These are phyloP conservation scores for Backusella sp. DNA, from an alignment of 192 early-diverging fungal species.

Conservation along the genomic window DNA sequence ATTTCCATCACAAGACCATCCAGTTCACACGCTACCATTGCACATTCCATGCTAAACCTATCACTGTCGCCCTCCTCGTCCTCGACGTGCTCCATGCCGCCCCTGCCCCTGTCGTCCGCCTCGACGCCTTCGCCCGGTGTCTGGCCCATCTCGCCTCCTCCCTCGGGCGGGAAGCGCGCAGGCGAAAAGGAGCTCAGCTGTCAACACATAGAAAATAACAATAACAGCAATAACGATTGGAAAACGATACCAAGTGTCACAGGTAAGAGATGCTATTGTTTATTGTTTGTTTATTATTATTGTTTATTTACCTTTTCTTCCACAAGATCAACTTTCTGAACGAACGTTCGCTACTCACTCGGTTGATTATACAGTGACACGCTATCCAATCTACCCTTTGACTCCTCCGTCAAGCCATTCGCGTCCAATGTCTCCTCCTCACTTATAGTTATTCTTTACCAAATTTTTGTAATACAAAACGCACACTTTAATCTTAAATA, in stretches of 20 bases:
- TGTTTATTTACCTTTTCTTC: background rate
- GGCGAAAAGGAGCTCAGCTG: background rate
- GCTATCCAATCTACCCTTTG: constrained; percentile 39
- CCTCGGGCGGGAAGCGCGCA: background rate
- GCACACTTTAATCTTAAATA: no score
- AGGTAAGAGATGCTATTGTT: constrained; percentile 5
- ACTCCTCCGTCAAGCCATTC: constrained; percentile 31
- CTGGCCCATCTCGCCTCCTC: constrained; percentile 9
- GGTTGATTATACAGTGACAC: constrained; percentile 29
- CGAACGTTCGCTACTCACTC: constrained; percentile 32
- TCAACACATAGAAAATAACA: background rate
- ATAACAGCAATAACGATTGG: constrained; percentile 11
- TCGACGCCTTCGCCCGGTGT: constrained; percentile 19
- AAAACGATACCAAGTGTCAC: constrained; percentile 36
- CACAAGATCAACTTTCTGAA: constrained; percentile 38
- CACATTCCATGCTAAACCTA: constrained; percentile 32
- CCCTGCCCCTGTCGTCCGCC: background rate
- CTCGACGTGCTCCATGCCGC: constrained; percentile 9
- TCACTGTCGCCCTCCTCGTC: constrained; percentile 27
- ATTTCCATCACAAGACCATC: constrained; percentile 16
- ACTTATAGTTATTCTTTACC: background rate
- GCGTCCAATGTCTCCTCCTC: constrained; percentile 18
- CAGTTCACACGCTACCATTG: constrained; percentile 20
- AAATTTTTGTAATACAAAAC: no score
- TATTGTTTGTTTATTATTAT: background rate